These are phyloP conservation scores for Naegleria lovaniensis DNA, from an alignment of 208 protist genomes.

Conservation along the genomic window DNA sequence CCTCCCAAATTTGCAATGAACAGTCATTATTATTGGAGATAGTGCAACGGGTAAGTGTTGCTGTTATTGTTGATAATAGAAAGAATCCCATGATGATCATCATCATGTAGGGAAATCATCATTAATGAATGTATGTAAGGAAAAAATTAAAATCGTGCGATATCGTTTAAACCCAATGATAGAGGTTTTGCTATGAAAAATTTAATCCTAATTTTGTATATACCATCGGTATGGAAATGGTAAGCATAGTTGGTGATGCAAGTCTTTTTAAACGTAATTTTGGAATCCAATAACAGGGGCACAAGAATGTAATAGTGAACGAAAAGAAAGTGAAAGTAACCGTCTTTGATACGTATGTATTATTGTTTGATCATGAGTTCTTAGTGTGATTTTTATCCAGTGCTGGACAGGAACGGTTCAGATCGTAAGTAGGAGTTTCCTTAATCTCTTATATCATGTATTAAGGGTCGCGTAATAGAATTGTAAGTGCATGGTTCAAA, in stretches of 20 bases:
- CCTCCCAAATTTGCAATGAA: not conserved
- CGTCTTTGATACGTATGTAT: not conserved
- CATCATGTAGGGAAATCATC: not conserved
- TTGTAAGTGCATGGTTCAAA: too few relatives aligned
- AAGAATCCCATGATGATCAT: not conserved
- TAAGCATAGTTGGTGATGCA: too few relatives aligned
- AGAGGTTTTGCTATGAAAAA: not conserved
- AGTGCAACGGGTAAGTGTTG: not conserved
- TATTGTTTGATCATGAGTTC: too few relatives aligned
- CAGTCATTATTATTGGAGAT: not conserved
- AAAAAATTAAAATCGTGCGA: too few relatives aligned
- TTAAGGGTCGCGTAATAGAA: not conserved
- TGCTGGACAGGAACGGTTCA: constrained; percentile 6
- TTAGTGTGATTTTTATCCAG: not conserved
- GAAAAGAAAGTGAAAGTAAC: not conserved
- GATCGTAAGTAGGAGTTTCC: not conserved
- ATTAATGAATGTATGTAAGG: not conserved
- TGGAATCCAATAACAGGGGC: too few relatives aligned
- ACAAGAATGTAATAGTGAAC: not conserved
- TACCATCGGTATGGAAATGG: constrained; percentile 5
- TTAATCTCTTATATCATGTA: too few relatives aligned
- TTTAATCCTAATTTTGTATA: not conserved
- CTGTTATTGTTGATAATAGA: too few relatives aligned
- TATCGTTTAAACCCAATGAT: too few relatives aligned
- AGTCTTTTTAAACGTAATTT: too few relatives aligned